Conservation (phyloP, 495 filamentous ascomycete genomes). For the Aspergillus steynii region DNA sequence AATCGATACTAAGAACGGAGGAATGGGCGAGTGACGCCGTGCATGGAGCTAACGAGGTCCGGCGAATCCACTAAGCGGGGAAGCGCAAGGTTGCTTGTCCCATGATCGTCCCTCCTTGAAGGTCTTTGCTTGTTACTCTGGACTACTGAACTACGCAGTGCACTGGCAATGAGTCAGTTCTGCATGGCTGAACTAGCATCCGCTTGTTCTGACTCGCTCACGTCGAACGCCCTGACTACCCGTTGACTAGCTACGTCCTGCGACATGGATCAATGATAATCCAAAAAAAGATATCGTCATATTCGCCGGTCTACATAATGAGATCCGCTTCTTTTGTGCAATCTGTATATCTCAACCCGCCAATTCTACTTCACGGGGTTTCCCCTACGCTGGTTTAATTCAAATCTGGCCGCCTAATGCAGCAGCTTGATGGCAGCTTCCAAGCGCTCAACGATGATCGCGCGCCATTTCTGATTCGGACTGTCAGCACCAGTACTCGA, state of each 20-base stretch:
- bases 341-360: too few relatives aligned
- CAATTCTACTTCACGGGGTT: not conserved
- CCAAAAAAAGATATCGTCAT: not conserved
- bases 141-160: too few relatives aligned
- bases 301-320: not conserved
- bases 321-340: too few relatives aligned
- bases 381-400: not conserved
- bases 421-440: constrained; percentile 39
- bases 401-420: constrained; percentile 11
- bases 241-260: not conserved
- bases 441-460: constrained; percentile 44
- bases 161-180: too few relatives aligned
- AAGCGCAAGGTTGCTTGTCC: not conserved
- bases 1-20: not conserved
- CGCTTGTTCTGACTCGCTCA: not conserved
- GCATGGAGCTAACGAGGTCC: not conserved
- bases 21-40: not conserved
- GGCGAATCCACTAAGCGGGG: not conserved
- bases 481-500: constrained; percentile 2
- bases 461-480: constrained; percentile 44
- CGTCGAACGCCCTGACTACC: too few relatives aligned
- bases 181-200: too few relatives aligned
- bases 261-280: not conserved
- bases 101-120: constrained; percentile 3
- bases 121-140: not conserved